phyloP scores from a whole-genome alignment of 1,284 basidiomycete genomes.

The Leucoagaricus sp. region DNA sequence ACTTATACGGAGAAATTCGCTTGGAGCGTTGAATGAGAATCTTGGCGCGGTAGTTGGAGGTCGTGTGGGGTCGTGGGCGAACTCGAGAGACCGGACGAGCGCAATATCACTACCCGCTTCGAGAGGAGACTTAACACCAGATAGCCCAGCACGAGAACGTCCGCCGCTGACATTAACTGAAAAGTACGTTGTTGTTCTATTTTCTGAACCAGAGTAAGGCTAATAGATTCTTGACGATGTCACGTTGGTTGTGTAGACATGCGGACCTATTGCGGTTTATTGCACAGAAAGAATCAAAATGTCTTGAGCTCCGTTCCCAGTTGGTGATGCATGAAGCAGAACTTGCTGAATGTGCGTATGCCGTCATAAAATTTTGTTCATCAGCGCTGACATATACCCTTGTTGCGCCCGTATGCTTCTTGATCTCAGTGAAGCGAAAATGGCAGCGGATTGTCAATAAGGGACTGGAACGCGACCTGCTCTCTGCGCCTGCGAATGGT shows the following conservation, averaged over 20 bases:
- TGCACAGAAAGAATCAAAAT: constrained; percentile 81
- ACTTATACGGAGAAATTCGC: constrained; percentile 9
- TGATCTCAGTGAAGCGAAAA: constrained; percentile 63
- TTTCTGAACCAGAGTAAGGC: constrained; percentile 7
- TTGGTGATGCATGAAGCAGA: constrained; percentile 71
- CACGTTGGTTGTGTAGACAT: constrained; percentile 50
- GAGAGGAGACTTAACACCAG: constrained; percentile 1
- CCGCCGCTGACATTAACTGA: constrained; percentile 61
- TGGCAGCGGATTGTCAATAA: constrained; percentile 78
- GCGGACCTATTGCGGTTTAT: constrained; percentile 76
- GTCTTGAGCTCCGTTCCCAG: constrained; percentile 74
- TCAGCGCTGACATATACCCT: background rate
- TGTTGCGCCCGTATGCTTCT: background rate
- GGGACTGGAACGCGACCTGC: constrained; percentile 44
- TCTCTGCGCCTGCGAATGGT: background rate
- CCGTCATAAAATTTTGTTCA: background rate
- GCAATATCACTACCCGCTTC: background rate
- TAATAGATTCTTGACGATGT: background rate
- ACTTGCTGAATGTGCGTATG: constrained; percentile 53
- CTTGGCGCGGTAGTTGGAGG: background rate
- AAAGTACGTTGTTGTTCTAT: constrained; percentile 39
- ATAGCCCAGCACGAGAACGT: constrained; percentile 27
- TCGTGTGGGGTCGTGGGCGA: constrained; percentile 3
- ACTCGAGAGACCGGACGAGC: constrained; percentile 1
- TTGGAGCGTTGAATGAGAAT: constrained; percentile 1